Base-by-base conservation (phyloP, 2,329 filamentous ascomycete genomes). In the Aphanocladium album region DNA sequence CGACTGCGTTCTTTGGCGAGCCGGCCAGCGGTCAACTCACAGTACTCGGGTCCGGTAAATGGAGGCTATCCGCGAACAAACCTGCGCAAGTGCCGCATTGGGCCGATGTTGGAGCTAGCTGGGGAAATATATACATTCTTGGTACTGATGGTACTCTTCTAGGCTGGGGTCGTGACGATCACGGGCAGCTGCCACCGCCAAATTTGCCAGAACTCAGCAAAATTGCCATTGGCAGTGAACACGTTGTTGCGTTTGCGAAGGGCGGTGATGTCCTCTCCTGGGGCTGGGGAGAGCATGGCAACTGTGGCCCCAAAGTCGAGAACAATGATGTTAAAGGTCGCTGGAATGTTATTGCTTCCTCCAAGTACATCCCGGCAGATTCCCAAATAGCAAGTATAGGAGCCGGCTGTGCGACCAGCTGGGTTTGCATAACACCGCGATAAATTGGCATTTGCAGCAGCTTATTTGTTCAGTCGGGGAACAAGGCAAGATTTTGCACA, bases 241-340 rank as follows among this genome's bases (percentile, higher is more conserved):
- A 99, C 73, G 86, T 84, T n/a, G 74, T 98, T 64, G 90, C 86
- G 9, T 74, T 93, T 27, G 86, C 89, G 0, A 76, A 75, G 11
- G 78, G 82, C 21, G 85, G 85, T 1, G 83, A 87, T 55, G 85
- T 96, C 1, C 75, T 96, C 53, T 84, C 90, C 1, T 98, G 93
- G 91, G 95, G 95, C 21, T 99, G 95, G 95, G 93, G 92, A 2
- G 93, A 98, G 74, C 95, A 99, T 75, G 95, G 95, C 1, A 99
- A 99, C 72, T 99, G 95, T 72, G 95, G 95, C 3, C 83, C 85
- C 39, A 78, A 82, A 14, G 84, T 86, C 63, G 77, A 81, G 19
- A 77, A 82, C 63, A 86, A 85, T 54, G 84, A 90, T 73, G 86
- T 92, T 50, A 88, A 87, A 64, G 88, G 83, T 11, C 80, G 79